Conservation (phyloP, 169 alveolate genomes). For the Plasmodium vinckei region DNA sequence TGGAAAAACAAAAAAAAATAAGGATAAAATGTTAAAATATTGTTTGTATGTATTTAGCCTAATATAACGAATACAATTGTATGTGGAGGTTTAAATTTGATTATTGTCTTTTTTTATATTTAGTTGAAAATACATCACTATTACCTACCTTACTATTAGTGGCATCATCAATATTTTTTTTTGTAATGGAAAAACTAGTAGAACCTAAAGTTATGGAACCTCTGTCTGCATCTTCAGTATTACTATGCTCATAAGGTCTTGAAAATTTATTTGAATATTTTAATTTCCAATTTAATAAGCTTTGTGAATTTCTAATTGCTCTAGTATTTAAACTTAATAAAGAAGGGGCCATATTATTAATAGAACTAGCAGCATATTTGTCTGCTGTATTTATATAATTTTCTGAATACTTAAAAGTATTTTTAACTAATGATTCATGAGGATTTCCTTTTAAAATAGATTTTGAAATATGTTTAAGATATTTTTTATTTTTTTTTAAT, state of each 20-base stretch:
- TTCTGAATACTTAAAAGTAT: constrained; percentile 30
- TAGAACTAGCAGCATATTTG: constrained; percentile 7
- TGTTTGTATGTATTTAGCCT: no score
- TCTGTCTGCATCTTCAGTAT: constrained; percentile 22
- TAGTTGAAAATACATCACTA: constrained; percentile 12
- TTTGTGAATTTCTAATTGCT: constrained; percentile 49
- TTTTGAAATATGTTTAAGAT: constrained; percentile 41
- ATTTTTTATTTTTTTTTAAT: constrained; percentile 58
- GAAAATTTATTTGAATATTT: constrained; percentile 34
- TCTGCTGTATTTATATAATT: constrained; percentile 27
- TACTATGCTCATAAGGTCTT: neutral
- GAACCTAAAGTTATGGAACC: neutral
- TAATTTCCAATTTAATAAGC: constrained; percentile 60
- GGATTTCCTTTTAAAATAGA: constrained; percentile 70
- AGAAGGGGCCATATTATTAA: constrained; percentile 35
- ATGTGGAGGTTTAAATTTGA: no score
- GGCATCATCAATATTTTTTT: constrained; percentile 1
- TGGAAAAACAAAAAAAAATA: no score
- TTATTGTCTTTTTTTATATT: neutral
- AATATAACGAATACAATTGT: no score
- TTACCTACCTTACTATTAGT: constrained; percentile 1
- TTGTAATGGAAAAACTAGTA: constrained; percentile 1
- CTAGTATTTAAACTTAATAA: constrained; percentile 26
- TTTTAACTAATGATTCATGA: constrained; percentile 50
- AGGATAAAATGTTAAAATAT: no score